These are phyloP conservation scores for Zygotorulaspora chibaensis DNA, from an alignment of 805 yeast genomes.

Conservation along the genomic window DNA sequence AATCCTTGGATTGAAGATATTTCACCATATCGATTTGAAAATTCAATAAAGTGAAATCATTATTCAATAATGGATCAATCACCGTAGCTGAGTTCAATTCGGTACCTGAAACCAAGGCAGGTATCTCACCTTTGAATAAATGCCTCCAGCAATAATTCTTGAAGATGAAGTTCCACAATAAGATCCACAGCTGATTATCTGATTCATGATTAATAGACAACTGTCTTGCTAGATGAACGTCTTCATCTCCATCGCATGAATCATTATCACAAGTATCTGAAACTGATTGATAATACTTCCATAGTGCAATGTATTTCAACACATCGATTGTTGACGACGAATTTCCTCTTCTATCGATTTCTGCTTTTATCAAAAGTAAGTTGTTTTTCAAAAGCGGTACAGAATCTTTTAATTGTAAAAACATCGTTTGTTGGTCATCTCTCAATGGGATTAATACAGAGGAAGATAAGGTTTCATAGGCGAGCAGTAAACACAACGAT, in stretches of 20 bases:
- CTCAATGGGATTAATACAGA: slow-evolving; percentile 30
- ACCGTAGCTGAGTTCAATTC: slow-evolving; percentile 23
- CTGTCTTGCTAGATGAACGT: slow-evolving; percentile 27
- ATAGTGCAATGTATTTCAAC: slow-evolving; percentile 22
- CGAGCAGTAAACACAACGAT: slow-evolving; percentile 22
- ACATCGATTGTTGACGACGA: slow-evolving; percentile 16
- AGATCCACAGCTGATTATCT: slow-evolving; percentile 18
- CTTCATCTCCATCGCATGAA: slow-evolving; percentile 27
- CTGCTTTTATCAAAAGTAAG: slow-evolving; percentile 17
- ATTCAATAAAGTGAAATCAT: slow-evolving; percentile 18
- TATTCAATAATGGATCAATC: slow-evolving; percentile 25
- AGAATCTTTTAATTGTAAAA: slow-evolving; percentile 14
- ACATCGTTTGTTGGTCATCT: slow-evolving; percentile 20
- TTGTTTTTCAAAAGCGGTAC: slow-evolving; percentile 16
- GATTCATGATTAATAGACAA: slow-evolving; percentile 28
- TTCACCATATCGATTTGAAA: slow-evolving; percentile 25
- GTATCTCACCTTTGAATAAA: slow-evolving; percentile 27
- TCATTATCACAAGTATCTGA: slow-evolving; percentile 11
- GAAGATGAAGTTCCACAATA: slow-evolving; percentile 29
- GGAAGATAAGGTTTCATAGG: slow-evolving; percentile 28
- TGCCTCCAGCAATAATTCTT: slow-evolving; percentile 32
- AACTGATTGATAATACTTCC: slow-evolving; percentile 21
- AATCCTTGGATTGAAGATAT: slow-evolving; percentile 27
- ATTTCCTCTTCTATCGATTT: slow-evolving; percentile 19
- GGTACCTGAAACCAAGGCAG: slow-evolving; percentile 19